Conservation (phyloP, 345 rosid genomes). For the Jatropha curcas region DNA sequence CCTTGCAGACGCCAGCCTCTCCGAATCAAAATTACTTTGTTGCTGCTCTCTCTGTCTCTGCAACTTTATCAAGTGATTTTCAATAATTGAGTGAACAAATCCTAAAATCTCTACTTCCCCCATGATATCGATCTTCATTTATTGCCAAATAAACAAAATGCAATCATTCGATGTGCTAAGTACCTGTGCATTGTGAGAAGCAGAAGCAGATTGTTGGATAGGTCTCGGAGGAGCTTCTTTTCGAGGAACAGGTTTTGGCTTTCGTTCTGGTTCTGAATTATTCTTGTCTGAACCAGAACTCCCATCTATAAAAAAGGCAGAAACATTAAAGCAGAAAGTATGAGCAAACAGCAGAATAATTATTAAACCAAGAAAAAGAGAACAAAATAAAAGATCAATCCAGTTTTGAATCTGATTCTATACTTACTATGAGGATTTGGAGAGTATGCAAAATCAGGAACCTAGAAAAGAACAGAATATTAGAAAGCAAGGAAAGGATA, state of each 20-base stretch:
- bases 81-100: background rate
- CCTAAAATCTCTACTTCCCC: background rate
- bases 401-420: constrained; percentile 45
- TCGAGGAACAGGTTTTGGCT: constrained; percentile 48
- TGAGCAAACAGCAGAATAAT: background rate
- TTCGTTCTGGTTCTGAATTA: constrained; percentile 69
- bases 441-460: constrained; percentile 65
- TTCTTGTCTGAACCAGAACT: constrained; percentile 73
- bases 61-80: constrained; percentile 10
- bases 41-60: constrained; percentile 78
- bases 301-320: constrained; percentile 49
- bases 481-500: constrained; percentile 33
- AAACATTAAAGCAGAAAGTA: background rate
- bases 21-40: constrained; percentile 54
- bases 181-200: constrained; percentile 61
- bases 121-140: too few species aligned
- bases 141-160: constrained; percentile 18
- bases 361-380: constrained; percentile 20
- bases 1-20: constrained; percentile 65
- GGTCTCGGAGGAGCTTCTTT: constrained; percentile 58
- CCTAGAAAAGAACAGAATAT: constrained; percentile 51
- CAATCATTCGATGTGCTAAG: constrained; percentile 4
- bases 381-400: constrained; percentile 19
- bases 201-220: constrained; percentile 44
- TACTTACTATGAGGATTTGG: constrained; percentile 73